A percentile compares a stretch with the other conserved stretches of the same genome.
phyloP scores from a whole-genome alignment of 495 filamentous ascomycete species.

The Coniosporium apollinis region DNA sequence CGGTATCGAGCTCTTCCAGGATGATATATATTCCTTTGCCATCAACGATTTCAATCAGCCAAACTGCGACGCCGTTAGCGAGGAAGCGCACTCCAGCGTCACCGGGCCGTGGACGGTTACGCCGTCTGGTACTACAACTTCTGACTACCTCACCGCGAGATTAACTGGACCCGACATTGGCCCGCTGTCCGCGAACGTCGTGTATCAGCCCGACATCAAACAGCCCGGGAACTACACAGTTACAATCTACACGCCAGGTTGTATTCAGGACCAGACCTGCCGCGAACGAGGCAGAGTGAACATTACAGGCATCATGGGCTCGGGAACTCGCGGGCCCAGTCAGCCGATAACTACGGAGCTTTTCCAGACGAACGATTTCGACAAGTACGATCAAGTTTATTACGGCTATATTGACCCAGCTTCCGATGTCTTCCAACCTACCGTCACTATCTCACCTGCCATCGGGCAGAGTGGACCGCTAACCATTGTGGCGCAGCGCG shows the following conservation, averaged over 20 bases:
- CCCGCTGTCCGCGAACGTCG: constrained; percentile 37
- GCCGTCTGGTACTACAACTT: constrained; percentile 41
- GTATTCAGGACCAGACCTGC: constrained; percentile 63
- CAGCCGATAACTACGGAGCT: constrained; percentile 32
- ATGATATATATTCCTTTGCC: constrained; percentile 73
- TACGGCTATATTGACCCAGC: constrained; percentile 65
- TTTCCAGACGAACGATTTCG: constrained; percentile 80
- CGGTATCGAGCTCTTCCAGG: constrained; percentile 78
- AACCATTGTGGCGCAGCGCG: constrained; percentile 69
- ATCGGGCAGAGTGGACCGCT: constrained; percentile 45
- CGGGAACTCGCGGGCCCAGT: constrained; percentile 22
- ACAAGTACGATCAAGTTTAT: constrained; percentile 89
- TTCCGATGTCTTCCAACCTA: constrained; percentile 57
- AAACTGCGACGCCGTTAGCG: constrained; percentile 48
- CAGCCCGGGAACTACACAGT: constrained; percentile 83
- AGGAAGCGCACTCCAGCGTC: constrained; percentile 43
- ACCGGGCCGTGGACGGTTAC: constrained; percentile 61
- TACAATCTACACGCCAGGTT: constrained; percentile 81
- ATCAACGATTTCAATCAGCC: constrained; percentile 81
- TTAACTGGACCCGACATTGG: constrained; percentile 29
- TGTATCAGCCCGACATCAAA: constrained; percentile 70
- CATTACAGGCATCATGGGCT: constrained; percentile 54
- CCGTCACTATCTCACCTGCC: constrained; percentile 58
- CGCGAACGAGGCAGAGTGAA: constrained; percentile 56
- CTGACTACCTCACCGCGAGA: constrained; percentile 58